Conservation (phyloP, 2,329 filamentous ascomycete species). For the Geosmithia morbida region DNA sequence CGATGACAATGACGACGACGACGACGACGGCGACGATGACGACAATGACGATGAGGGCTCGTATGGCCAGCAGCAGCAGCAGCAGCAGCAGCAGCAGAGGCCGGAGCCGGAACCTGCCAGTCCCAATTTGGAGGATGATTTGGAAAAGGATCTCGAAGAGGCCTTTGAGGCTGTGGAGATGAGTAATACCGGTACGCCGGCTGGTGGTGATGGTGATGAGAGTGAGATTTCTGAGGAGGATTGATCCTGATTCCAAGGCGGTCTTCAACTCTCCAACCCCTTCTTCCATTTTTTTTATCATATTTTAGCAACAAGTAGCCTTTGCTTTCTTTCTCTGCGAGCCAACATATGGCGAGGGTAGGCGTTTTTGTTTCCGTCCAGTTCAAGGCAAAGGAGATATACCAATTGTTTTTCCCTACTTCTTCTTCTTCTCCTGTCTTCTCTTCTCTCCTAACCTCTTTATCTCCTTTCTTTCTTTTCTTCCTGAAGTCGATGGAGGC, state of each 20-base stretch:
- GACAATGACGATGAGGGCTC: not conserved
- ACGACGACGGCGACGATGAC: conserved; percentile 11
- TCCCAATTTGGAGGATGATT: conserved; percentile 17
- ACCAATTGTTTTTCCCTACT: too few species aligned
- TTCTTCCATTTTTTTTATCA: too few species aligned
- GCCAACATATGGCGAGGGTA: not conserved
- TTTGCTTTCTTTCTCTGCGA: too few species aligned
- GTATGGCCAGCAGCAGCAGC: not conserved
- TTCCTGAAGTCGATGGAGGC: too few species aligned
- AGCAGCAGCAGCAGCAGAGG: not conserved
- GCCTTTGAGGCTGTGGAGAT: conserved; percentile 4
- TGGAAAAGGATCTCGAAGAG: conserved; percentile 43
- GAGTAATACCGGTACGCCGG: conserved; percentile 29
- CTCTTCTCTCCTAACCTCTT: too few species aligned
- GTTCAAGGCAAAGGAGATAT: too few species aligned
- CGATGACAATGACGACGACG: conserved; percentile 9
- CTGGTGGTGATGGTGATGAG: conserved; percentile 31
- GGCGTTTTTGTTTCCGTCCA: too few species aligned
- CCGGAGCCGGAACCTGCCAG: conserved; percentile 4
- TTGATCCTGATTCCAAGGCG: conserved; percentile 14
- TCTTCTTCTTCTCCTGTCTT: too few species aligned
- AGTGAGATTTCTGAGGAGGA: conserved; percentile 56
- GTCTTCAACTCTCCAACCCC: too few species aligned
- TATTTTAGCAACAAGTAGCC: too few species aligned
- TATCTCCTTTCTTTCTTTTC: not conserved